These are phyloP conservation scores for Boletus tomentosulus DNA, from an alignment of 768 basidiomycete species.

Conservation along the genomic window DNA sequence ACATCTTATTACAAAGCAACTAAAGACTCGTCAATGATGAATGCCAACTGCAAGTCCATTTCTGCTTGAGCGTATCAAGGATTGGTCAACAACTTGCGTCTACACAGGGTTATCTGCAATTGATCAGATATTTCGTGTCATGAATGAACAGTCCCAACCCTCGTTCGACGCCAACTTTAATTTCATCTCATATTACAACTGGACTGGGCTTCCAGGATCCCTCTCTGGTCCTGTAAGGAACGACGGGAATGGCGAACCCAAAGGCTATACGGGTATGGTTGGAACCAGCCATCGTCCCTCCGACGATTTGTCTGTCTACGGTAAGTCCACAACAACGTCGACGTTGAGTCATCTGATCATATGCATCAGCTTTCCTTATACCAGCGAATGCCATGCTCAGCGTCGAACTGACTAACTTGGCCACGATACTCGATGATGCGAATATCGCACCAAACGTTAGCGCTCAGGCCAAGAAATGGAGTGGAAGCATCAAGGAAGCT, in stretches of 20 bases:
- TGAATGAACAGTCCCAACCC: conserved; percentile 69
- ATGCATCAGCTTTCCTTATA: conserved; percentile 62
- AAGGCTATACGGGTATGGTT: conserved; percentile 67
- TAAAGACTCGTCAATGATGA: conserved; percentile 67
- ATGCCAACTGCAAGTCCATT: conserved; percentile 51
- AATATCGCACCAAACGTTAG: conserved; percentile 49
- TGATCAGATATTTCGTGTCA: conserved; percentile 69
- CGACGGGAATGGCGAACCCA: conserved; percentile 70
- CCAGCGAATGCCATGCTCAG: conserved; percentile 83
- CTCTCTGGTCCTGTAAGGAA: conserved; percentile 63
- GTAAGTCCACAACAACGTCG: conserved; percentile 32
- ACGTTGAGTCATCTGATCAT: not conserved
- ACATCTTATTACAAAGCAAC: conserved; percentile 70
- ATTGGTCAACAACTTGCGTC: not conserved
- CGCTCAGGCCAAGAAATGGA: conserved; percentile 52
- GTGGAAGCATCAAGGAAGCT: conserved; percentile 51
- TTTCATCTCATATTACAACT: conserved; percentile 75
- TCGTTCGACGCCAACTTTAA: conserved; percentile 70
- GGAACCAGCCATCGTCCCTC: conserved; percentile 76
- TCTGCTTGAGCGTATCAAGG: not conserved
- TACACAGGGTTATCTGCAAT: conserved; percentile 61
- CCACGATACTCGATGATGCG: conserved; percentile 51
- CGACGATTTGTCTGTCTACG: conserved; percentile 67
- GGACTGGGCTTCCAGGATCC: conserved; percentile 65
- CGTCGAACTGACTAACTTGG: conserved; percentile 63